Base-by-base conservation (phyloP, 495 filamentous ascomycete species). In the Aspergillus ostianus region DNA sequence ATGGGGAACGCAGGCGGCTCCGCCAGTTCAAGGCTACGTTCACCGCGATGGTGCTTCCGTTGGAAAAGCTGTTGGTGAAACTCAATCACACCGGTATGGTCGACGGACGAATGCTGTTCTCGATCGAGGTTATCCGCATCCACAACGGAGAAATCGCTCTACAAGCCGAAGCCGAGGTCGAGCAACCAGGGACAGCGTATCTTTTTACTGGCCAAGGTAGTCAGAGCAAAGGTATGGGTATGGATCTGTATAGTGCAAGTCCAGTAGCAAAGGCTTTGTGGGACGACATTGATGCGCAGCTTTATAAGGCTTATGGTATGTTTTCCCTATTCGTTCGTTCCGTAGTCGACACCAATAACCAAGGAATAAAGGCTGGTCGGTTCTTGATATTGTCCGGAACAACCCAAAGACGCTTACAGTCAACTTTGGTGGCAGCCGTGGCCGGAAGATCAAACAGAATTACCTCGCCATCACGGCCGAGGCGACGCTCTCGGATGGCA, bases 181-280 rank as follows among this genome's bases (percentile, higher is more conserved):
- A 75, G n/a, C 73, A 75, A 46, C 59, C 63, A 6, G 48, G 26
- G 4, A 75, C 77, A 2, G 75, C 72, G 4, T 79, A 78, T 60
- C 29, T 80, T 15, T 80, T 80, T 51, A 76, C 74, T 4, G 77
- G 77, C 5, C 77, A 80, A 53, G 77, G 77, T 2, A 73, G 69
- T 41, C 77, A 80, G 55, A 61, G 66, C 47, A 62, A 58, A 26
- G 64, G 63, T 8, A 80, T 80, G 77, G 77, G 77, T 0, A 77
- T 79, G 75, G 69, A 71, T 13, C 55, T 77, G 12, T 77, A 78
- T 55, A 64, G 59, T 2, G 55, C 55, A 6, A 77, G 74, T 53
- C 12, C 58, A 5, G 67, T 62, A 0, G 77, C 73, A 3, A 65
- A 65, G 23, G 51, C 56, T 9, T 52, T 80, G 29, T 80, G 77